phyloP scores from a whole-genome alignment of 1,139 yeast genomes.

The Blastobotrys elegans region DNA sequence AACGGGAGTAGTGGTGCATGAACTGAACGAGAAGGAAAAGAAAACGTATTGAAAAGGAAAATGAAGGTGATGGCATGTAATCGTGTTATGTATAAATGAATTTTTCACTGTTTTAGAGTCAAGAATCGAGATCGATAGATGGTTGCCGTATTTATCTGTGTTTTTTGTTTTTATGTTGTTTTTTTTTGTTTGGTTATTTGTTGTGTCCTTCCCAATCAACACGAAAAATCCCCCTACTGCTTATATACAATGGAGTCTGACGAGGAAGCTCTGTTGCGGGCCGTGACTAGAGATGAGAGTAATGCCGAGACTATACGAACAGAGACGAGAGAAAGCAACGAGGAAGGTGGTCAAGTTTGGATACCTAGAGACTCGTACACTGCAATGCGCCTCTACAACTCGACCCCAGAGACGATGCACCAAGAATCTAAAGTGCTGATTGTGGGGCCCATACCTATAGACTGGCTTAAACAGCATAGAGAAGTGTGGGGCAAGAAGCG shows the following conservation, averaged over 20 bases:
- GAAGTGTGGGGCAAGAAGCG: conserved; percentile 12
- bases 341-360: background rate
- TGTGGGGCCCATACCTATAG: conserved; percentile 60
- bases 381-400: conserved; percentile 56
- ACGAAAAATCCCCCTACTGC: background rate
- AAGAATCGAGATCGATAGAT: background rate
- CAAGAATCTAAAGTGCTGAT: conserved; percentile 47
- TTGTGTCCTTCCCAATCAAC: background rate
- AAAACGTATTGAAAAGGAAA: no score
- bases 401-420: conserved; percentile 48
- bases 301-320: background rate
- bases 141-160: background rate
- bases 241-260: background rate
- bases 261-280: background rate
- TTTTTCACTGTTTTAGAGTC: background rate
- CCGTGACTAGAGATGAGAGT: no score
- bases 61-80: background rate
- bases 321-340: background rate
- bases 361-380: conserved; percentile 50
- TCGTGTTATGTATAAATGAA: background rate
- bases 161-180: no score
- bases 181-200: no score
- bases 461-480: conserved; percentile 47
- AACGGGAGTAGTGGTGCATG: background rate
- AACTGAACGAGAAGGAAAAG: background rate